phyloP scores from a whole-genome alignment of 306 rosid genomes.

The Cucurbita moschata region DNA sequence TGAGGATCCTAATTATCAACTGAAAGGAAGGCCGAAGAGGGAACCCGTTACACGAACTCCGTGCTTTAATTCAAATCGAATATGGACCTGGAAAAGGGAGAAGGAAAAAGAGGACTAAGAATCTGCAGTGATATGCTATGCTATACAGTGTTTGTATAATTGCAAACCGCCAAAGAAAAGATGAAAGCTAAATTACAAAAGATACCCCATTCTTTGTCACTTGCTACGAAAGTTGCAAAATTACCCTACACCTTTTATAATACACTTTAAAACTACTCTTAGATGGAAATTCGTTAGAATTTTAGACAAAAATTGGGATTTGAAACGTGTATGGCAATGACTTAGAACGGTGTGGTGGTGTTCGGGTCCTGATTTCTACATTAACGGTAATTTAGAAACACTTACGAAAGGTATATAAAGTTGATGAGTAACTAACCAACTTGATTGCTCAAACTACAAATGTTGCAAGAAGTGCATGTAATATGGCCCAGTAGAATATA shows the following conservation, averaged over 20 bases:
- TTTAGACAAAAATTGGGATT: not conserved
- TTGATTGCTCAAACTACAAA: conserved; percentile 47
- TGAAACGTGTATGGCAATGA: not conserved
- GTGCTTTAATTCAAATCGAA: conserved; percentile 2
- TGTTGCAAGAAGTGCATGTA: conserved; percentile 75
- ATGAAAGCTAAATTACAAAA: no score
- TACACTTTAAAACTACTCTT: no score
- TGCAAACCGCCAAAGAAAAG: not conserved
- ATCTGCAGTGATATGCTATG: not conserved
- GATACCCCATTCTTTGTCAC: not conserved
- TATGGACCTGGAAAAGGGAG: conserved; percentile 18
- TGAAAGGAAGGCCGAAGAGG: not conserved
- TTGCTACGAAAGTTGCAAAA: not conserved
- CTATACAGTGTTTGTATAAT: not conserved
- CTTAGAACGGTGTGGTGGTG: not conserved
- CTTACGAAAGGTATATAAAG: no score
- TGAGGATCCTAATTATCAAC: not conserved
- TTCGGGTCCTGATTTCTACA: not conserved
- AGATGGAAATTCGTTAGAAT: no score
- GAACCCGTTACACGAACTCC: not conserved
- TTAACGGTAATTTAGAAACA: not conserved
- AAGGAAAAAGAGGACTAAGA: not conserved
- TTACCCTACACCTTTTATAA: no score
- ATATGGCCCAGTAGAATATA: conserved; percentile 69
- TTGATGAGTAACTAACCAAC: conserved; percentile 17